phyloP scores from a whole-genome alignment of 805 yeast genomes.

The Clavispora phyllophila region DNA sequence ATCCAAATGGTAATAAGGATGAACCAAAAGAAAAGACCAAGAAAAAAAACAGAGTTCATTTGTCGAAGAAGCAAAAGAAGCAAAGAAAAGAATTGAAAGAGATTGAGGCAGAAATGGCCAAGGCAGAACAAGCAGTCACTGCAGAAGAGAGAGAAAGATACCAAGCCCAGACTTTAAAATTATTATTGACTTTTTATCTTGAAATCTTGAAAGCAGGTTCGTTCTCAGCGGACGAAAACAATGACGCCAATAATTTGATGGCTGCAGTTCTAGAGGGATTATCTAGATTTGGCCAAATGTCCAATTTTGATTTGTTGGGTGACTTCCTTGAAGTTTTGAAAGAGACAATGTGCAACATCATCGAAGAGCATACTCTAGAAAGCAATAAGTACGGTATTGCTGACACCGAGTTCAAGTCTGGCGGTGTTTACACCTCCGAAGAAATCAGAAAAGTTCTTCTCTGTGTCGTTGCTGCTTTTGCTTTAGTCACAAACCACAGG shows the following conservation, averaged over 20 bases:
- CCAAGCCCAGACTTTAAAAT: conserved; percentile 79
- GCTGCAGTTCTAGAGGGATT: conserved; percentile 90
- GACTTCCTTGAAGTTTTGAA: conserved; percentile 86
- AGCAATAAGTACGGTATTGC: conserved; percentile 20
- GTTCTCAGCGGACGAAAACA: conserved; percentile 26
- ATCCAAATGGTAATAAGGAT: conserved; percentile 52
- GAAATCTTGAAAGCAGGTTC: conserved; percentile 59
- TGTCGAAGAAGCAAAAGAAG: conserved; percentile 86
- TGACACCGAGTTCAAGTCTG: conserved; percentile 18
- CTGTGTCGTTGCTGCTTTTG: conserved; percentile 86
- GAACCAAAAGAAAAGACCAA: conserved; percentile 46
- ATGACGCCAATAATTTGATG: conserved; percentile 51
- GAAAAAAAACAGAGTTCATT: conserved; percentile 86
- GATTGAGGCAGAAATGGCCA: conserved; percentile 84
- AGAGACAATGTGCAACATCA: conserved; percentile 61
- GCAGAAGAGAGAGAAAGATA: conserved; percentile 79
- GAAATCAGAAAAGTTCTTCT: conserved; percentile 71
- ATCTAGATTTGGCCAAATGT: conserved; percentile 85
- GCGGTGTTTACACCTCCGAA: conserved; percentile 27
- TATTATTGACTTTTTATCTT: conserved; percentile 67
- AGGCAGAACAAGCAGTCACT: conserved; percentile 83
- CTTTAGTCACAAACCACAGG: conserved; percentile 71
- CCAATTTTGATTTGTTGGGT: conserved; percentile 87
- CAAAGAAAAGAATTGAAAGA: conserved; percentile 78
- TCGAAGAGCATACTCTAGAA: conserved; percentile 39